A percentile compares a stretch with the other conserved stretches of the same genome.
phyloP scores from a whole-genome alignment of 2,329 filamentous ascomycete genomes.

The Xylogone sp. region DNA sequence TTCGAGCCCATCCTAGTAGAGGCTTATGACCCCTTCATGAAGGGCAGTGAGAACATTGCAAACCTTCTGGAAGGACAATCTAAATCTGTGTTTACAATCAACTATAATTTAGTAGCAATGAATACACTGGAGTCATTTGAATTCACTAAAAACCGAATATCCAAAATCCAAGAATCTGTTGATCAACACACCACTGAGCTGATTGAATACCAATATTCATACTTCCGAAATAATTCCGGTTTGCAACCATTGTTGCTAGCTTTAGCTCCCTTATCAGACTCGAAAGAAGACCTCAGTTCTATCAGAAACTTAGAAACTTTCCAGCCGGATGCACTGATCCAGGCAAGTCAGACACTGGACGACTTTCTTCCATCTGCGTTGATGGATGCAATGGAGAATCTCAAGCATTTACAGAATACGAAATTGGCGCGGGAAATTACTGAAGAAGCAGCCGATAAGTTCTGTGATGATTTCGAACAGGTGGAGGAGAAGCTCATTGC shows the following conservation, averaged over 20 bases:
- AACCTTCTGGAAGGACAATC: slow-evolving; percentile 55
- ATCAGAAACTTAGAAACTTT: slow-evolving; percentile 59
- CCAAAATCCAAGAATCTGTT: slow-evolving; percentile 54
- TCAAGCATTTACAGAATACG: slow-evolving; percentile 70
- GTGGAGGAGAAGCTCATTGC: slow-evolving; percentile 58
- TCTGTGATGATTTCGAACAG: slow-evolving; percentile 79
- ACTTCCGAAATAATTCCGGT: slow-evolving; percentile 73
- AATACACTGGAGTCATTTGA: slow-evolving; percentile 53
- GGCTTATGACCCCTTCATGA: slow-evolving; percentile 81
- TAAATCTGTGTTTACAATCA: slow-evolving; percentile 67
- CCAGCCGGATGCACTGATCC: slow-evolving; percentile 55
- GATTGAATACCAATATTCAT: slow-evolving; percentile 64
- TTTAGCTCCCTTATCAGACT: slow-evolving; percentile 33
- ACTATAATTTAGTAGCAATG: slow-evolving; percentile 61
- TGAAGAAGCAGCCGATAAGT: slow-evolving; percentile 76
- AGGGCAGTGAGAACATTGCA: slow-evolving; percentile 68
- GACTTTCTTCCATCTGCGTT: slow-evolving; percentile 89
- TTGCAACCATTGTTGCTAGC: slow-evolving; percentile 60
- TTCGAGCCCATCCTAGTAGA: slow-evolving; percentile 75
- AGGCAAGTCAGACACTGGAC: slow-evolving; percentile 74
- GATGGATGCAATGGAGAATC: slow-evolving; percentile 83
- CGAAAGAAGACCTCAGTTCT: slow-evolving; percentile 50
- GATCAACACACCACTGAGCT: slow-evolving; percentile 53
- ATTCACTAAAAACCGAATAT: slow-evolving; percentile 57
- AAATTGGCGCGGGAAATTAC: slow-evolving; percentile 71